phyloP scores from a whole-genome alignment of 2,329 filamentous ascomycete species.

The Didymellaceae sp. region DNA sequence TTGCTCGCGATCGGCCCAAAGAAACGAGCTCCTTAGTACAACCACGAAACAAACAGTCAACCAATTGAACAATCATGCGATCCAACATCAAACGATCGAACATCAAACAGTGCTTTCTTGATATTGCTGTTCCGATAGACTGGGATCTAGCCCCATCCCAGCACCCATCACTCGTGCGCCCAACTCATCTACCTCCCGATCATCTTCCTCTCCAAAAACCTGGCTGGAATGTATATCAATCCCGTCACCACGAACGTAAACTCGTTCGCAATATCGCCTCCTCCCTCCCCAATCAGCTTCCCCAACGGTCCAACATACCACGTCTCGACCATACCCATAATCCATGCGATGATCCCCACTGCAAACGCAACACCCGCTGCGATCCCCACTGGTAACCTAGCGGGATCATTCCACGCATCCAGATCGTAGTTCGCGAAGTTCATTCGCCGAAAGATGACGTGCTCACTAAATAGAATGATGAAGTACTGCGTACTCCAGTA shows the following conservation, averaged over 20 bases:
- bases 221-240: constrained; percentile 37
- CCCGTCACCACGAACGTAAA: constrained; percentile 36
- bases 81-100: too few species aligned
- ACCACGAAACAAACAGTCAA: too few species aligned
- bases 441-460: constrained; percentile 59
- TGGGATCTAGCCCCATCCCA: too few species aligned
- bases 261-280: constrained; percentile 40
- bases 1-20: too few species aligned
- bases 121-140: too few species aligned
- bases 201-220: constrained; percentile 37
- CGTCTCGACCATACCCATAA: constrained; percentile 66
- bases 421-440: constrained; percentile 54
- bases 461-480: constrained; percentile 55
- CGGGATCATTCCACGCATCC: constrained; percentile 54
- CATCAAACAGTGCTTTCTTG: too few species aligned
- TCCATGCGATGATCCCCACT: constrained; percentile 53
- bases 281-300: constrained; percentile 31
- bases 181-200: constrained; percentile 24
- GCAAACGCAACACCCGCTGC: constrained; percentile 50
- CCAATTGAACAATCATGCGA: too few species aligned
- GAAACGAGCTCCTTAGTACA: too few species aligned
- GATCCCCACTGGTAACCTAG: constrained; percentile 51
- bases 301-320: constrained; percentile 58
- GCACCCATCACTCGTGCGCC: too few species aligned
- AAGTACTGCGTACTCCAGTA: constrained; percentile 58